Percentiles rank a stretch among this genome's conserved stretches.
phyloP scores from a whole-genome alignment of 2,329 filamentous ascomycete genomes.

The Diaporthe citriasiana region DNA sequence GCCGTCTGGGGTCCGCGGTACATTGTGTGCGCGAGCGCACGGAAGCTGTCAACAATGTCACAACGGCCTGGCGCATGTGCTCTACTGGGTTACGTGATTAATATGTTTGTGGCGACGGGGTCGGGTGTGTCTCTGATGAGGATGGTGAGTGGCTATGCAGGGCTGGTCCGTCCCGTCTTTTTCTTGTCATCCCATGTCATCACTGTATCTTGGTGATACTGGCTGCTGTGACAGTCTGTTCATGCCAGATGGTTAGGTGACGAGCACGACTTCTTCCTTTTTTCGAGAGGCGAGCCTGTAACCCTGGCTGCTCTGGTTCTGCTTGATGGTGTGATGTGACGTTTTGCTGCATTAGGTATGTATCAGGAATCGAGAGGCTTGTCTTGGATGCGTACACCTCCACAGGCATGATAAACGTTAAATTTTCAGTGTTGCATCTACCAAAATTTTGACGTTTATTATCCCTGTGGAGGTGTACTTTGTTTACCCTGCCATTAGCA shows the following conservation, averaged over 20 bases:
- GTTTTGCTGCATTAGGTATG: constrained; percentile 24
- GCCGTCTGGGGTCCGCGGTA: constrained; percentile 11
- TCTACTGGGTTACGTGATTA: constrained; percentile 9
- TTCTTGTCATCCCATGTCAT: constrained; percentile 31
- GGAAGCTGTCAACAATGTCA: constrained; percentile 16
- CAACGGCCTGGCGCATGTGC: constrained; percentile 3
- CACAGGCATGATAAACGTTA: too few species aligned
- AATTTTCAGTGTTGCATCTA: too few species aligned
- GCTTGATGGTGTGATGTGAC: constrained; percentile 24
- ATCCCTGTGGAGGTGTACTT: too few species aligned
- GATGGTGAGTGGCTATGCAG: constrained; percentile 8
- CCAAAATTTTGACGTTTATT: too few species aligned
- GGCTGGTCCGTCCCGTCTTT: constrained; percentile 5
- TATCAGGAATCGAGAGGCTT: constrained; percentile 4
- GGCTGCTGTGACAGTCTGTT: constrained; percentile 33
- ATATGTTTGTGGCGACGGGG: constrained; percentile 37
- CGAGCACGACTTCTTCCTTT: constrained; percentile 31
- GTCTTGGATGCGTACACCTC: constrained; percentile 12
- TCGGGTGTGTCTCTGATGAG: constrained; percentile 17
- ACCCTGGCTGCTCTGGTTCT: constrained; percentile 29
- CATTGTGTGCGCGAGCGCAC: constrained; percentile 6
- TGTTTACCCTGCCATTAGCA: constrained; percentile 2
- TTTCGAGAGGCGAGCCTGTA: constrained; percentile 17
- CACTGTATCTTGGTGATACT: constrained; percentile 39
- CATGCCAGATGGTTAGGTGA: constrained; percentile 37